These are phyloP conservation scores for Cenchrus purpureus DNA, from an alignment of 176 grass and related monocot genomes.

Conservation along the genomic window DNA sequence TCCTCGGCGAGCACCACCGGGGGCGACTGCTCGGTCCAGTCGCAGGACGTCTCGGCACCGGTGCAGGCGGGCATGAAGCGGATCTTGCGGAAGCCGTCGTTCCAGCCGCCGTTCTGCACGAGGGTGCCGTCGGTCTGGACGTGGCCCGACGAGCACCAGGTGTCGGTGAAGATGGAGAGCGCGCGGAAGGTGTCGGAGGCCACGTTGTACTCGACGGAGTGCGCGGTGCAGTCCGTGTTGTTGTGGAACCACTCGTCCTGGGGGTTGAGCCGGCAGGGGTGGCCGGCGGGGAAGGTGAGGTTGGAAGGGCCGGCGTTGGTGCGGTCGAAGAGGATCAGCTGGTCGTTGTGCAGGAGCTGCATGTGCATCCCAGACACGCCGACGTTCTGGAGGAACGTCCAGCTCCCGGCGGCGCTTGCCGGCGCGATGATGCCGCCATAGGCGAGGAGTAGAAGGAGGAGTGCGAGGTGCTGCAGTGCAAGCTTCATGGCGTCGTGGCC, in stretches of 20 bases:
- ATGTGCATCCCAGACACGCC: conserved; percentile 93
- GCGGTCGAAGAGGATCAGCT: conserved; percentile 73
- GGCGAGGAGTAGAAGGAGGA: conserved; percentile 7
- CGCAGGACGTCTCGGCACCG: conserved; percentile 16
- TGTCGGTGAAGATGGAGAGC: conserved; percentile 67
- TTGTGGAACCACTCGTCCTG: conserved; percentile 35
- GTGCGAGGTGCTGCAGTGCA: not conserved
- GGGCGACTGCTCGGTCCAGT: conserved; percentile 60
- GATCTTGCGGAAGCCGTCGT: conserved; percentile 56
- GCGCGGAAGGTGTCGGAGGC: conserved; percentile 53
- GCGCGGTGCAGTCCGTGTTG: conserved; percentile 66
- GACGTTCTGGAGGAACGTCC: conserved; percentile 66
- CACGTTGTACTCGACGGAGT: conserved; percentile 70
- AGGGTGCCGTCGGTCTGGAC: conserved; percentile 64
- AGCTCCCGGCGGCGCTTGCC: conserved; percentile 42
- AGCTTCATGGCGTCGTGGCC: conserved; percentile 23
- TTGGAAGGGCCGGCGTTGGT: conserved; percentile 71
- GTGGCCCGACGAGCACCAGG: conserved; percentile 79
- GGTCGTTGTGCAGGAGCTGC: conserved; percentile 85
- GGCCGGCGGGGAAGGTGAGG: conserved; percentile 54
- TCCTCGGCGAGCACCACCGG: conserved; percentile 33
- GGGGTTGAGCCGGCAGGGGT: conserved; percentile 54
- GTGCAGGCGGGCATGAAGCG: conserved; percentile 46
- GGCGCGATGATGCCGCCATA: conserved; percentile 26
- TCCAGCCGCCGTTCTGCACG: conserved; percentile 75